phyloP scores from a whole-genome alignment of 495 filamentous ascomycete species.

The Daldinia grandis region DNA sequence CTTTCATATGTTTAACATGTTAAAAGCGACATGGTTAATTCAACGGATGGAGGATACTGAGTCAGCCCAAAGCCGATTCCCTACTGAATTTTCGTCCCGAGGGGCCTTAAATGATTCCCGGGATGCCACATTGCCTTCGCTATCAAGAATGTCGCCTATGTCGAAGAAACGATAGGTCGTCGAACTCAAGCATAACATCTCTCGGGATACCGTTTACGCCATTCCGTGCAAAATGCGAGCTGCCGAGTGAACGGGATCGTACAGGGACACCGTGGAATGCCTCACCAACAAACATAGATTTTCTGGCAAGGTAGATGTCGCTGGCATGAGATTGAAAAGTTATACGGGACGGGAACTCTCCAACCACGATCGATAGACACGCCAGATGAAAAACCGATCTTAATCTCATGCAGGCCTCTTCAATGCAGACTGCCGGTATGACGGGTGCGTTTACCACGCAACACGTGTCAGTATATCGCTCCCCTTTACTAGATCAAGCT shows the following conservation, averaged over 20 bases:
- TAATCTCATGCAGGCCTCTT: constrained; percentile 17
- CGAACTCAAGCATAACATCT: not conserved
- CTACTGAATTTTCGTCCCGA: not conserved
- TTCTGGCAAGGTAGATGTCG: not conserved
- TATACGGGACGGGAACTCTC: constrained; percentile 9
- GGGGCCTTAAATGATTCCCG: not conserved
- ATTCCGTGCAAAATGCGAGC: constrained; percentile 13
- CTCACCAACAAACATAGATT: constrained; percentile 4
- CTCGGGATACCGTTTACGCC: constrained; percentile 6
- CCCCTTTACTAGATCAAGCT: constrained; percentile 1
- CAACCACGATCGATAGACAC: constrained; percentile 6
- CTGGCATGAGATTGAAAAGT: not conserved
- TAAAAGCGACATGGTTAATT: not conserved
- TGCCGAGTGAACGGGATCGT: constrained; percentile 10
- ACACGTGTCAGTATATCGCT: constrained; percentile 26
- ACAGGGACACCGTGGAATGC: constrained; percentile 11
- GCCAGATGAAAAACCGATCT: constrained; percentile 35
- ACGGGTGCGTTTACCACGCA: not conserved
- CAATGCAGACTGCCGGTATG: not conserved
- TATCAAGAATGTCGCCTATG: not conserved
- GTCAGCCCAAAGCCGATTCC: not conserved
- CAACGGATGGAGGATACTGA: not conserved
- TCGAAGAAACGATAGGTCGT: not conserved
- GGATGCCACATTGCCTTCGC: not conserved
- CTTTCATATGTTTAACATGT: not conserved